Base-by-base conservation (phyloP, 2,329 filamentous ascomycete genomes). In the Exophiala dermatitidis region DNA sequence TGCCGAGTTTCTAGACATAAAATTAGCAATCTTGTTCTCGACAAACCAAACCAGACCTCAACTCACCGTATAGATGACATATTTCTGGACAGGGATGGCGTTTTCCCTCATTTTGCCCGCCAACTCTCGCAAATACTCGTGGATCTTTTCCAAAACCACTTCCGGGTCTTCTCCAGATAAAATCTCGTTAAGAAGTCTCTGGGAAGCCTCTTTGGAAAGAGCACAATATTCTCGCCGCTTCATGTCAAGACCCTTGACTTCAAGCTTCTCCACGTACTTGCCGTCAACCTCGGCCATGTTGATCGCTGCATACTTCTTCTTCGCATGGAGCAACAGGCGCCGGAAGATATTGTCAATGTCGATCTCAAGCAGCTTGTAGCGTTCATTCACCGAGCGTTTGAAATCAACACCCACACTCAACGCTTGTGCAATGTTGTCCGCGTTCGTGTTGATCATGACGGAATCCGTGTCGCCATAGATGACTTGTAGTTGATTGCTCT, bases 371-470 rank as follows among this genome's bases (percentile, higher is more conserved):
- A 96, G 79, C 65, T 79, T 86, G 71, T 98, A 98, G 58, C 86
- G 84, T 63, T 95, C 88, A 67, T 98, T 98, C 72, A 98, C 93
- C 28, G 88, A 82, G 64, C 83, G 85, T 73, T 96, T 97, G 78
- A 98, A 97, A 59, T 97, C 89, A 42, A 89, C 84, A 53, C 93
- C 94, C 48, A 98, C 86, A 66, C 87, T 90, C 63, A 96, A 75
- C 1, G 93, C 93, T 64, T 95, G 90, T 32, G 87, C 83, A 31
- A 97, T 86, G 61, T 87, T 95, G 71, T 96, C 88, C 51, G 93
- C 90, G 66, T 97, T 97, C 59, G 93, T 95, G 67, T 98, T 98
- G 76, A 98, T 97, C 93, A 98, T 98, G 72, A 98, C 93, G 5
- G 93, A 98, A 71, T 98, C 93, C 8, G 93, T 98, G 72, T 98